These are phyloP conservation scores for Nakazawaea molendinolei DNA, from an alignment of 805 yeast genomes.

Conservation along the genomic window DNA sequence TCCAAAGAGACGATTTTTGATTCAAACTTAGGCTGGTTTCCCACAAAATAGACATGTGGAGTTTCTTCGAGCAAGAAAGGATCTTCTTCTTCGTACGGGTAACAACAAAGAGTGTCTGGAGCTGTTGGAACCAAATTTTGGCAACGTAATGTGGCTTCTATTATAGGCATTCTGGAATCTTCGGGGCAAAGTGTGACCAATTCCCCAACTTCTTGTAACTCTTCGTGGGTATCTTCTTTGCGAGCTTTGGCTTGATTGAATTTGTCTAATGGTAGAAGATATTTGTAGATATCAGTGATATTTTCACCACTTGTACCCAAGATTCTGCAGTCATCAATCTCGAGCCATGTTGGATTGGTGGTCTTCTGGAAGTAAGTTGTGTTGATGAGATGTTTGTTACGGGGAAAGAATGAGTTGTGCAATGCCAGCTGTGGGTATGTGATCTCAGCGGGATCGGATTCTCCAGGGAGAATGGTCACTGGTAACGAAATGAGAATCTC, in stretches of 20 bases:
- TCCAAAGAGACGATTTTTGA: constrained; percentile 31
- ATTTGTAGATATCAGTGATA: constrained; percentile 68
- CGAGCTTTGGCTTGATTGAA: constrained; percentile 21
- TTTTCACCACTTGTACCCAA: constrained; percentile 85
- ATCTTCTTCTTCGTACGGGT: constrained; percentile 70
- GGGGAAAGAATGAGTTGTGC: constrained; percentile 66
- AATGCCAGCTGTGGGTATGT: constrained; percentile 87
- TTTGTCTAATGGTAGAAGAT: constrained; percentile 39
- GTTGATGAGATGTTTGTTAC: constrained; percentile 34
- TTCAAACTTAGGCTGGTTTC: constrained; percentile 68
- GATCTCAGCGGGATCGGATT: constrained; percentile 74
- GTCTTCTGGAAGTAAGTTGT: constrained; percentile 31
- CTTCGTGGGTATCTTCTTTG: constrained; percentile 16
- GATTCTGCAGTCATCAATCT: constrained; percentile 46
- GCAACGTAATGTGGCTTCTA: constrained; percentile 72
- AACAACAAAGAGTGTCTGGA: constrained; percentile 90
- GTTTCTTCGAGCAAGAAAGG: constrained; percentile 77
- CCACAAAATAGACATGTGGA: constrained; percentile 84
- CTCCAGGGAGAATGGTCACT: constrained; percentile 80
- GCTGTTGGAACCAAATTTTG: constrained; percentile 90
- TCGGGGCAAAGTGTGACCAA: constrained; percentile 46
- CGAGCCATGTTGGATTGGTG: constrained; percentile 75
- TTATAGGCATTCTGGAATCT: constrained; percentile 38
- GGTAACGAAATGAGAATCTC: constrained; percentile 57
- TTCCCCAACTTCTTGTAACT: constrained; percentile 39